phyloP scores from a whole-genome alignment of 768 basidiomycete species.

The Mycena galericulata region DNA sequence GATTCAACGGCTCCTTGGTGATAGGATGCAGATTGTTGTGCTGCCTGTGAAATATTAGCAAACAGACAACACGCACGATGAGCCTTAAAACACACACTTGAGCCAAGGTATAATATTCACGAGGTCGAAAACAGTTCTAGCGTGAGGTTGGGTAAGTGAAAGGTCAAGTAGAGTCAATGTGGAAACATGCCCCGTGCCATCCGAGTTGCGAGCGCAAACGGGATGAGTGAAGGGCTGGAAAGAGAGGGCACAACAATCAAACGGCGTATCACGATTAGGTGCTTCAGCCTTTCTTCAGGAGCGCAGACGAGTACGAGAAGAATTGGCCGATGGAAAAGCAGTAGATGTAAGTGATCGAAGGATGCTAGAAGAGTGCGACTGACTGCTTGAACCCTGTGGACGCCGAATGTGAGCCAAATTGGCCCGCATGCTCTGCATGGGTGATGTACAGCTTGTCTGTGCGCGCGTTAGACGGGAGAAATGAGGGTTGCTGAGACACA shows the following conservation, averaged over 20 bases:
- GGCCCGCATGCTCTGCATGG: constrained; percentile 87
- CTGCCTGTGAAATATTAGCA: constrained; percentile 60
- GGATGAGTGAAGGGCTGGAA: constrained; percentile 92
- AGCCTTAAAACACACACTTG: constrained; percentile 76
- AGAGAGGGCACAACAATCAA: constrained; percentile 93
- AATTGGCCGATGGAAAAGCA: too few species aligned
- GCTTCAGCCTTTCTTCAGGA: constrained; percentile 72
- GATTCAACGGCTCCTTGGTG: constrained; percentile 77
- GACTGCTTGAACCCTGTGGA: constrained; percentile 80
- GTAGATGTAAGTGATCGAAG: neutral
- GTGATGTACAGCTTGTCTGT: constrained; percentile 66
- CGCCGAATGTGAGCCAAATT: constrained; percentile 84
- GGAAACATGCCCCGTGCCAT: constrained; percentile 70
- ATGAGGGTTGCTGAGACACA: constrained; percentile 60
- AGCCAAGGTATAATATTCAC: constrained; percentile 96
- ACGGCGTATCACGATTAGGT: constrained; percentile 76
- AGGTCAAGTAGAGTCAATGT: too few species aligned
- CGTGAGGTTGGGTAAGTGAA: neutral
- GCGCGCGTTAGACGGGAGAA: neutral
- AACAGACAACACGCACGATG: neutral
- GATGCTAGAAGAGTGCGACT: constrained; percentile 40
- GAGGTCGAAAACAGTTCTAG: constrained; percentile 80
- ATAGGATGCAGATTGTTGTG: constrained; percentile 86
- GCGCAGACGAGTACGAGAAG: too few species aligned
- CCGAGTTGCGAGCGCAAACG: constrained; percentile 85